phyloP scores from a whole-genome alignment of 83 land plant species.

The Diphasiastrum complanatum region DNA sequence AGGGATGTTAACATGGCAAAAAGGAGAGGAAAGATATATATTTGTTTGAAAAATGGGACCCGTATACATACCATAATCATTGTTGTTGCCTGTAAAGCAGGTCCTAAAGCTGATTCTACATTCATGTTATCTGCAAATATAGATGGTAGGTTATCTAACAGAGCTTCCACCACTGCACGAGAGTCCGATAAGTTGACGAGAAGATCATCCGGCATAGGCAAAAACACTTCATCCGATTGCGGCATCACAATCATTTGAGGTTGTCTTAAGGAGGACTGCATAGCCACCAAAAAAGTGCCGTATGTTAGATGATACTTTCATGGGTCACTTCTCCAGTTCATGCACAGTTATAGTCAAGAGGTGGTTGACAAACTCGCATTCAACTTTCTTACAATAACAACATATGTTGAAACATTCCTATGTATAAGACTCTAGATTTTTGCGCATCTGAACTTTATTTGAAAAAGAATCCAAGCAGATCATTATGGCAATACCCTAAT shows the following conservation, averaged over 20 bases:
- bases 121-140: slow-evolving; percentile 73
- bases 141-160: slow-evolving; percentile 85
- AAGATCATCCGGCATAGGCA: slow-evolving; percentile 95
- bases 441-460: too few relatives aligned
- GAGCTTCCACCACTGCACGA: slow-evolving; percentile 75
- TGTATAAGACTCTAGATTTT: too few relatives aligned
- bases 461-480: too few relatives aligned
- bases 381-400: too few relatives aligned
- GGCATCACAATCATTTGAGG: slow-evolving; percentile 99
- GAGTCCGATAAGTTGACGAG: slow-evolving; percentile 97
- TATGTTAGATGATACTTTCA: too few relatives aligned
- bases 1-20: too few relatives aligned
- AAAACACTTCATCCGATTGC: slow-evolving; percentile 89
- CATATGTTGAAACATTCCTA: too few relatives aligned
- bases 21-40: not conserved
- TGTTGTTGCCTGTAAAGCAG: slow-evolving; percentile 78
- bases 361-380: too few relatives aligned
- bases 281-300: not conserved
- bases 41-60: not conserved
- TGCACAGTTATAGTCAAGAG: too few relatives aligned
- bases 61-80: slow-evolving; percentile 76
- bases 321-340: too few relatives aligned
- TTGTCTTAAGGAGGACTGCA: slow-evolving; percentile 88
- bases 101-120: slow-evolving; percentile 95
- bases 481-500: too few relatives aligned